Percentiles rank a stretch among this genome's conserved stretches.
These are phyloP conservation scores for Phytophthora tentaculata DNA, from an alignment of 352 stramenopile species.

Conservation along the genomic window DNA sequence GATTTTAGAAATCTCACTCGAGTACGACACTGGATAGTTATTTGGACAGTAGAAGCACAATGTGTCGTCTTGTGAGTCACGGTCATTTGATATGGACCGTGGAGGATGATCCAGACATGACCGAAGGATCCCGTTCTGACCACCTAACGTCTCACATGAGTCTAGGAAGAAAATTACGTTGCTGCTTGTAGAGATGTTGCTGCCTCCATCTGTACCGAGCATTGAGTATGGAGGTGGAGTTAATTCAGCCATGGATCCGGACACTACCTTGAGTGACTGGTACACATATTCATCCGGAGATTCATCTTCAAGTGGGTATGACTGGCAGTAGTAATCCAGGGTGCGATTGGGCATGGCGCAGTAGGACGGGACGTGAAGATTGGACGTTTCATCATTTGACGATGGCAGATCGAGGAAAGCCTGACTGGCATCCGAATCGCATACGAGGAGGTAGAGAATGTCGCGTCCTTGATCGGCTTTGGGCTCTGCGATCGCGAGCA, in stretches of 20 bases:
- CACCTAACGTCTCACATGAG: slow-evolving; percentile 60
- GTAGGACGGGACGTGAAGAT: slow-evolving; percentile 33
- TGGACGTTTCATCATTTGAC: slow-evolving; percentile 1
- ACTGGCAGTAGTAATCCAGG: slow-evolving; percentile 54
- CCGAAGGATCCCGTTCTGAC: slow-evolving; percentile 46
- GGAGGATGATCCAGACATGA: slow-evolving; percentile 45
- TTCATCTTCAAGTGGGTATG: slow-evolving; percentile 50
- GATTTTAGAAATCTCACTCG: slow-evolving; percentile 20
- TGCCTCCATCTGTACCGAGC: not conserved
- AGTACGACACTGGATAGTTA: slow-evolving; percentile 32
- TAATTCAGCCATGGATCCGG: slow-evolving; percentile 19
- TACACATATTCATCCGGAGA: slow-evolving; percentile 46
- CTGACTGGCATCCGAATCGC: slow-evolving; percentile 29
- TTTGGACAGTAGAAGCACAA: slow-evolving; percentile 58
- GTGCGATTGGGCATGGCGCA: slow-evolving; percentile 64
- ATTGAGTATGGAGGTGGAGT: slow-evolving; percentile 3
- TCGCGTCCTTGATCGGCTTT: slow-evolving; percentile 38
- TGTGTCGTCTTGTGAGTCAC: not conserved
- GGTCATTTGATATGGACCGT: not conserved
- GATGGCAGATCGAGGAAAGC: slow-evolving; percentile 24
- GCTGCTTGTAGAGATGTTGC: not conserved
- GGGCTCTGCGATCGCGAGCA: slow-evolving; percentile 37
- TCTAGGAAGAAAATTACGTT: slow-evolving; percentile 59
- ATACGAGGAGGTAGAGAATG: slow-evolving; percentile 62
- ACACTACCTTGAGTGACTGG: slow-evolving; percentile 38